A percentile compares a stretch with the other conserved stretches of the same genome.
Evolutionary conservation across 495 filamentous ascomycete species (phyloP).

Genomic region (Talaromyces ruber): DNA sequence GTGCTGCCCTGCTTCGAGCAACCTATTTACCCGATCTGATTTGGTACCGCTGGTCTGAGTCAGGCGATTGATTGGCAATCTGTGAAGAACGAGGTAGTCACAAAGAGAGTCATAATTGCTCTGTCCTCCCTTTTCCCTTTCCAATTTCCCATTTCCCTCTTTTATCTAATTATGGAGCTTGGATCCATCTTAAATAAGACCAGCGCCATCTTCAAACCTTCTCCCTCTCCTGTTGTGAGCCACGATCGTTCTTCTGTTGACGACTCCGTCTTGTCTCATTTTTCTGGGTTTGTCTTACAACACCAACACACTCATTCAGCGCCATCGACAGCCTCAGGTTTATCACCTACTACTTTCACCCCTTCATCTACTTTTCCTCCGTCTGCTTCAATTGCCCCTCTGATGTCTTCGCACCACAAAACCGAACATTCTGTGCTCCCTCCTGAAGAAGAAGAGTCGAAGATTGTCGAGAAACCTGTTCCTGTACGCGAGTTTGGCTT

Average conservation of each 20-base stretch:
- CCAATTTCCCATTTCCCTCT: neutral
- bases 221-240: neutral
- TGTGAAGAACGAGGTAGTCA: neutral
- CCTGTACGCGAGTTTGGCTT: neutral
- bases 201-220: neutral
- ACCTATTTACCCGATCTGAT: neutral
- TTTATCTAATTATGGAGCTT: neutral
- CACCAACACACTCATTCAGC: neutral
- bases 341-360: neutral
- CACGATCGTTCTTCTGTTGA: neutral
- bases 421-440: neutral
- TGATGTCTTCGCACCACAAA: neutral
- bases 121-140: neutral
- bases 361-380: neutral
- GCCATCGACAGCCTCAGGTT: neutral
- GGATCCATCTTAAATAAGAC: slow-evolving; percentile 4
- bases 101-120: slow-evolving; percentile 3
- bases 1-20: neutral
- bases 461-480: neutral
- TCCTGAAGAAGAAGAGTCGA: neutral
- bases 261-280: neutral
- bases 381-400: neutral
- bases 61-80: neutral
- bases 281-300: neutral
- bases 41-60: neutral